These are phyloP conservation scores for Heimioporus punctisporus DNA, from an alignment of 1,284 basidiomycete genomes.

Conservation along the genomic window DNA sequence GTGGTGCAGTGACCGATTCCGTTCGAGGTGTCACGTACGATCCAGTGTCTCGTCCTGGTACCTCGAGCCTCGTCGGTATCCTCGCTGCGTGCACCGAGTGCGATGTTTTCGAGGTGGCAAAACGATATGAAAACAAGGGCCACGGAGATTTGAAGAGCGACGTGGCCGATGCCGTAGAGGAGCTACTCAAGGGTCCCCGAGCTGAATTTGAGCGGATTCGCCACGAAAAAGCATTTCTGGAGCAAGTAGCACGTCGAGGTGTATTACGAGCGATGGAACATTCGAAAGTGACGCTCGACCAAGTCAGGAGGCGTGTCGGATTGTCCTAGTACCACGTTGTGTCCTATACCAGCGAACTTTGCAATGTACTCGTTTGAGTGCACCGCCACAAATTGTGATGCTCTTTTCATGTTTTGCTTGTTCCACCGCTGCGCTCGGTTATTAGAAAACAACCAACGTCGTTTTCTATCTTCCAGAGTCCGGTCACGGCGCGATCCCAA, in stretches of 20 bases:
- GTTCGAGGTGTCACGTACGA: slow-evolving; percentile 77
- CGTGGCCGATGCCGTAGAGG: slow-evolving; percentile 75
- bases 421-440: too few species aligned
- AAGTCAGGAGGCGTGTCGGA: too few species aligned
- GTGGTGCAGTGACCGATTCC: slow-evolving; percentile 87
- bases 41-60: slow-evolving; percentile 75
- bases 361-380: too few species aligned
- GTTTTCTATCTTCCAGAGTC: too few species aligned
- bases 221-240: slow-evolving; percentile 64
- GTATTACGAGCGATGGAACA: too few species aligned
- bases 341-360: too few species aligned
- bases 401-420: too few species aligned
- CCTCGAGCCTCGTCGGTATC: slow-evolving; percentile 84
- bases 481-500: too few species aligned
- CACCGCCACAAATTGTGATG: too few species aligned
- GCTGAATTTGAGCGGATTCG: slow-evolving; percentile 68
- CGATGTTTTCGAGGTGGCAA: slow-evolving; percentile 49
- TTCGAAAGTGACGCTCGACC: too few species aligned
- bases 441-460: too few species aligned
- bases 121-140: slow-evolving; percentile 54
- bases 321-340: too few species aligned
- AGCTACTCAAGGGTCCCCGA: slow-evolving; percentile 70
- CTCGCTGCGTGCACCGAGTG: slow-evolving; percentile 68
- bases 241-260: slow-evolving; percentile 40
- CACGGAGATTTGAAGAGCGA: slow-evolving; percentile 76